A percentile compares a stretch with the other conserved stretches of the same genome.
These are phyloP conservation scores for Acanthamoeba royreba DNA, from an alignment of 208 protist genomes.

Conservation along the genomic window DNA sequence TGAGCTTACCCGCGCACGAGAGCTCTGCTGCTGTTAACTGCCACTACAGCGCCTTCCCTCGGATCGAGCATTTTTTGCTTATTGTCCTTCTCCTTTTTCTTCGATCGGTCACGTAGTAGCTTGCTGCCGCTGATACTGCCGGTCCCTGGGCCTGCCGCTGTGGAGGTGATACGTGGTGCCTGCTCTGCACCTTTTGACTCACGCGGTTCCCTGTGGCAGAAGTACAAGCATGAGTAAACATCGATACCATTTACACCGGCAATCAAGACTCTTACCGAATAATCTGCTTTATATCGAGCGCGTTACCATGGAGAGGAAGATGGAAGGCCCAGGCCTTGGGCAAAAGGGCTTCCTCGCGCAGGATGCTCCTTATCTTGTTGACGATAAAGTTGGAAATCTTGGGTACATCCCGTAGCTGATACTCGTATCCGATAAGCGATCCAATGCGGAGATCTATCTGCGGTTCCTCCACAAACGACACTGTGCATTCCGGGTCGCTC, in stretches of 20 bases:
- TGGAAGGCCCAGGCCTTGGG: neutral
- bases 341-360: neutral
- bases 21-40: neutral
- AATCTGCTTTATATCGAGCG: neutral
- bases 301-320: neutral
- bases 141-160: neutral
- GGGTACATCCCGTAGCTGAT: neutral
- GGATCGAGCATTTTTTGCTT: neutral
- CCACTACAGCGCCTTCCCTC: neutral
- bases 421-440: neutral
- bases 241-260: neutral
- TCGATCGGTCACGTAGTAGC: neutral
- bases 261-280: neutral
- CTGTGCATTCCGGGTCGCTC: neutral
- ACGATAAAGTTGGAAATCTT: conserved; percentile 3
- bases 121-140: neutral
- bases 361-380: neutral
- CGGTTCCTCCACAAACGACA: neutral
- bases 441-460: neutral
- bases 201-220: neutral
- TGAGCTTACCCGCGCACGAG: neutral
- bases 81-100: neutral
- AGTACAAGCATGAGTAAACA: neutral
- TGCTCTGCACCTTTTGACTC: neutral
- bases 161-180: neutral